A percentile compares a stretch with the other conserved stretches of the same genome.
These are phyloP conservation scores for Gynostemma pentaphyllum DNA, from an alignment of 306 rosid species.

Conservation along the genomic window DNA sequence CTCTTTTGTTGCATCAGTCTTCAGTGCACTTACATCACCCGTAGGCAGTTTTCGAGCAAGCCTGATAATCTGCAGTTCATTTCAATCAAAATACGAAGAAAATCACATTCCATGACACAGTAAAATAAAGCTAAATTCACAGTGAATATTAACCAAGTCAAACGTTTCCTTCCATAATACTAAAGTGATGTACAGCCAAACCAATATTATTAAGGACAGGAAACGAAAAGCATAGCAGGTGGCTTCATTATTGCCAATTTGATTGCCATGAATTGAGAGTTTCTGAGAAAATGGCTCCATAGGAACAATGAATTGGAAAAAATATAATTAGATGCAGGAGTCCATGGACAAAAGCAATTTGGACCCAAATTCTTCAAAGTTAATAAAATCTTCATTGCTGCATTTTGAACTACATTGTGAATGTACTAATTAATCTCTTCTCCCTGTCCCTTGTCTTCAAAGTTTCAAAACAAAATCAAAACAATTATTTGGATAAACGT, in stretches of 20 bases:
- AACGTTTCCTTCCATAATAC: background rate
- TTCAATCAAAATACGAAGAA: background rate
- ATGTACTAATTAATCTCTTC: background rate
- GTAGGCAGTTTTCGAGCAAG: constrained; percentile 88
- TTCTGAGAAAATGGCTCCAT: background rate
- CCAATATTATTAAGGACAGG: background rate
- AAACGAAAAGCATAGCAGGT: background rate
- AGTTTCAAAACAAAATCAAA: background rate
- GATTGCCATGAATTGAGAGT: background rate
- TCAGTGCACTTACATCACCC: constrained; percentile 61
- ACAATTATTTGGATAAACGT: background rate
- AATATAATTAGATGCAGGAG: background rate
- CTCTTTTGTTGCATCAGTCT: constrained; percentile 25
- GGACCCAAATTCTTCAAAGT: background rate
- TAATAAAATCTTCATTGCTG: background rate
- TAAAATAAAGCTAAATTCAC: background rate
- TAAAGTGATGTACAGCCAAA: background rate
- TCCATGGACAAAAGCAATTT: background rate
- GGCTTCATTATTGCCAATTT: background rate
- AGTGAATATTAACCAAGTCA: background rate
- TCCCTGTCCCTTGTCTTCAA: background rate
- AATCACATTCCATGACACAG: background rate
- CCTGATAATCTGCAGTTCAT: constrained; percentile 60
- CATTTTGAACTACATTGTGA: background rate
- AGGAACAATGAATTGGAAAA: background rate